Evolutionary conservation across 305 asterid genomes (phyloP).

Genomic region (Fraxinus floribunda): DNA sequence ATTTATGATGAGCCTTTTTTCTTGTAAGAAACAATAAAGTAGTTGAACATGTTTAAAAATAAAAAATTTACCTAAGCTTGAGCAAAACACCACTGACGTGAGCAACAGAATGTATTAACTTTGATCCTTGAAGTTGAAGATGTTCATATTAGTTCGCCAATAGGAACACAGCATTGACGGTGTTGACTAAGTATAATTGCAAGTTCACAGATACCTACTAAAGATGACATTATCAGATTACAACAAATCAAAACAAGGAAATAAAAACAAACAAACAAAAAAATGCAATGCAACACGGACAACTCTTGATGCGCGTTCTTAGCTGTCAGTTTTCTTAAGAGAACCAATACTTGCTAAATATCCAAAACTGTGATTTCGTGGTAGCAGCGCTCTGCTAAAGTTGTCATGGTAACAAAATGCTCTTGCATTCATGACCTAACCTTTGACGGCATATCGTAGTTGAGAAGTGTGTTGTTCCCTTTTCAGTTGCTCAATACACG

Average conservation of each 20-base stretch:
- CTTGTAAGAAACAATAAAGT: background rate
- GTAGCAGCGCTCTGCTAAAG: background rate
- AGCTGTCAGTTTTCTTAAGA: background rate
- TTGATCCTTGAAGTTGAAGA: background rate
- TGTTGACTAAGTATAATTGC: background rate
- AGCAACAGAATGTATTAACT: background rate
- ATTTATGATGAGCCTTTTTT: background rate
- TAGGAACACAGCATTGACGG: background rate
- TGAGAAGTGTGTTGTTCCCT: background rate
- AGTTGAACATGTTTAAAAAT: background rate
- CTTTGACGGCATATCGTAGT: background rate
- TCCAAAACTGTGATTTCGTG: background rate
- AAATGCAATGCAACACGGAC: background rate
- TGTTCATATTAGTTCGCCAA: background rate
- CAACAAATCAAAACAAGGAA: background rate
- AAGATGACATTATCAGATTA: background rate
- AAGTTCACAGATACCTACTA: background rate
- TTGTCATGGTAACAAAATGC: background rate
- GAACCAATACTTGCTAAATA: background rate
- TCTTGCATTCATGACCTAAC: background rate
- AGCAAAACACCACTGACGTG: background rate
- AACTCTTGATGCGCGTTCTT: background rate
- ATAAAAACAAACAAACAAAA: too few species aligned
- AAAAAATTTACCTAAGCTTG: background rate
- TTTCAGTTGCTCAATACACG: background rate